Evolutionary conservation across 805 yeast species (phyloP).

Genomic region (Candida namnaoensis): DNA sequence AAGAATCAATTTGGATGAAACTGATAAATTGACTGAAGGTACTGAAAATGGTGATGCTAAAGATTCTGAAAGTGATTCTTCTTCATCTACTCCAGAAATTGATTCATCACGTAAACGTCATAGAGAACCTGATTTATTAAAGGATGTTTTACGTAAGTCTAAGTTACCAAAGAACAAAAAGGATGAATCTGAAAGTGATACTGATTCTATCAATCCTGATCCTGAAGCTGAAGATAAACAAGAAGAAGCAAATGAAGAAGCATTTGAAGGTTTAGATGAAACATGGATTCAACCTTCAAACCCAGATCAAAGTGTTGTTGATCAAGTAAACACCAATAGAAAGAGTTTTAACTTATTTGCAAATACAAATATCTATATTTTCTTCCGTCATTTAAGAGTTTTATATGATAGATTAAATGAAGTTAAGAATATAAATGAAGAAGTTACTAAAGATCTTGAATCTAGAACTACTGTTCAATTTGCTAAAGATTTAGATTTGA

Average conservation of each 20-base stretch:
- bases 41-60: slow-evolving; percentile 6
- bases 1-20: slow-evolving; percentile 16
- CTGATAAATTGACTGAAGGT: neutral
- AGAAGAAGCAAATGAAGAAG: slow-evolving; percentile 15
- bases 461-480: slow-evolving; percentile 59
- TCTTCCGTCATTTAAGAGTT: slow-evolving; percentile 78
- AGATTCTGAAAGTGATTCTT: neutral
- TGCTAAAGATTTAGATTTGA: slow-evolving; percentile 78
- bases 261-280: slow-evolving; percentile 14
- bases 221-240: slow-evolving; percentile 14
- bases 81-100: slow-evolving; percentile 6
- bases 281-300: slow-evolving; percentile 16
- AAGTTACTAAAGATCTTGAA: slow-evolving; percentile 66
- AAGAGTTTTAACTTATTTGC: slow-evolving; percentile 71
- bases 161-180: slow-evolving; percentile 24
- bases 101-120: slow-evolving; percentile 22
- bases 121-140: slow-evolving; percentile 45
- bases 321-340: slow-evolving; percentile 28
- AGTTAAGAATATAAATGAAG: slow-evolving; percentile 60
- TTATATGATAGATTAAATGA: slow-evolving; percentile 75
- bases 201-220: slow-evolving; percentile 15
- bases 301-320: slow-evolving; percentile 15
- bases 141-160: slow-evolving; percentile 50
- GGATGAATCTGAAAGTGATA: slow-evolving; percentile 6
- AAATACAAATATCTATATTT: slow-evolving; percentile 81